Percentiles rank a stretch among this genome's conserved stretches.
These are phyloP conservation scores for Colletotrichum spinosum DNA, from an alignment of 2,329 filamentous ascomycete species.

Conservation along the genomic window DNA sequence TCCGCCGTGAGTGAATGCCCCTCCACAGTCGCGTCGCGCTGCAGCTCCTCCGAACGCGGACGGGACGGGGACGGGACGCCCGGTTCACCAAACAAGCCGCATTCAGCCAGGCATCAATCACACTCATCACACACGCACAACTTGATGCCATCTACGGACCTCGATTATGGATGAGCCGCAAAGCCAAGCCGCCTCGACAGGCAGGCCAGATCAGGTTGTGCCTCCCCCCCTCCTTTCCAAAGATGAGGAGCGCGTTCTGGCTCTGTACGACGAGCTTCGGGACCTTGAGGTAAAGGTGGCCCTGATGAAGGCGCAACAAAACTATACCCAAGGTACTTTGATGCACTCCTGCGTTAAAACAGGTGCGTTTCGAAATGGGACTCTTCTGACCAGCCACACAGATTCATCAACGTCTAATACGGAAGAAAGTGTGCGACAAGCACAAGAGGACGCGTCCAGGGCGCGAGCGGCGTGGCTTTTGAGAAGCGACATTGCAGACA, in stretches of 20 bases:
- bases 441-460: conserved; percentile 75
- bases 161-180: conserved; percentile 43
- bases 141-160: conserved; percentile 7
- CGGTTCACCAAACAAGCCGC: neutral
- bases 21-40: too few relatives aligned
- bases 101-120: neutral
- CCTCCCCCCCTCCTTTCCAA: conserved; percentile 68
- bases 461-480: conserved; percentile 77
- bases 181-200: conserved; percentile 7
- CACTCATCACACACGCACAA: neutral
- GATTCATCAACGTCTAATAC: conserved; percentile 12
- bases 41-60: conserved; percentile 16
- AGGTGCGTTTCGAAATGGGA: too few relatives aligned
- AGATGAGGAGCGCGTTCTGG: conserved; percentile 73
- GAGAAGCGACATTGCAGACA: conserved; percentile 75
- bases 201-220: conserved; percentile 47
- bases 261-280: conserved; percentile 77
- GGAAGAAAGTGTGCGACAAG: conserved; percentile 55
- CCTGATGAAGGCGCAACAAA: conserved; percentile 67
- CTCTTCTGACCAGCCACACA: conserved; percentile 2
- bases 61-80: conserved; percentile 3
- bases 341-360: neutral
- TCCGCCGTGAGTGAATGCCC: neutral
- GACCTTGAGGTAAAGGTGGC: conserved; percentile 79
- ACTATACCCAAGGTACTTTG: conserved; percentile 49